Conservation (phyloP, 1,139 yeast species). For the Suhomyces coccinellae region DNA sequence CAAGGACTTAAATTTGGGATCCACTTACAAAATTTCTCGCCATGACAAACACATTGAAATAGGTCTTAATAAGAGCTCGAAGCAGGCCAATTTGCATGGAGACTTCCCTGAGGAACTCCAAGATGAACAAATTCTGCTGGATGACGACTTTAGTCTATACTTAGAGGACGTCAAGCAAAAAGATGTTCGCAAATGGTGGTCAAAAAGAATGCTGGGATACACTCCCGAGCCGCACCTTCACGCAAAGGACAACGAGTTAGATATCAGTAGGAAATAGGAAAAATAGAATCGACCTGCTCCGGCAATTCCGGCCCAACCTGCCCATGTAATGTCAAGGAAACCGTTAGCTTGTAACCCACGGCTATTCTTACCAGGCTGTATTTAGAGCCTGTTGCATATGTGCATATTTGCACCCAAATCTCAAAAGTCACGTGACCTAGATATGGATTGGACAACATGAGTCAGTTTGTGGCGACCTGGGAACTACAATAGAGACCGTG, state of each 20-base stretch:
- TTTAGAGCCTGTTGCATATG: constrained; percentile 3
- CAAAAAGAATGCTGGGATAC: constrained; percentile 36
- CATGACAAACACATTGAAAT: constrained; percentile 16
- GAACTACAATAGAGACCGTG: not conserved
- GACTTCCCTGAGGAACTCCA: constrained; percentile 19
- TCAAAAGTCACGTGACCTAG: constrained; percentile 3
- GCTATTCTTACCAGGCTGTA: constrained; percentile 5
- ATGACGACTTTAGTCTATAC: constrained; percentile 26
- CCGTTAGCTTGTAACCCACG: constrained; percentile 2
- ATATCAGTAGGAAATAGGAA: constrained; percentile 4
- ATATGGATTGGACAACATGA: not conserved
- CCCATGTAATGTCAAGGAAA: not conserved
- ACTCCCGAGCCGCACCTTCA: not conserved
- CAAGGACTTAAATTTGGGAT: constrained; percentile 65
- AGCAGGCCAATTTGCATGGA: constrained; percentile 23
- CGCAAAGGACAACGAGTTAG: constrained; percentile 2
- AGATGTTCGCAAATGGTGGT: constrained; percentile 49
- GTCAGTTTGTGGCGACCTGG: not conserved
- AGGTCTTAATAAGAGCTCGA: constrained; percentile 20
- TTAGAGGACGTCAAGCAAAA: constrained; percentile 44
- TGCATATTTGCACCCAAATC: constrained; percentile 8
- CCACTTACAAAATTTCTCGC: constrained; percentile 34
- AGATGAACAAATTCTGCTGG: constrained; percentile 19
- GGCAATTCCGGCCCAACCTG: constrained; percentile 1
- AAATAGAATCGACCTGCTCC: not conserved